These are phyloP conservation scores for Schizosaccharomyces pombe DNA, from an alignment of 805 yeast genomes.

Conservation along the genomic window DNA sequence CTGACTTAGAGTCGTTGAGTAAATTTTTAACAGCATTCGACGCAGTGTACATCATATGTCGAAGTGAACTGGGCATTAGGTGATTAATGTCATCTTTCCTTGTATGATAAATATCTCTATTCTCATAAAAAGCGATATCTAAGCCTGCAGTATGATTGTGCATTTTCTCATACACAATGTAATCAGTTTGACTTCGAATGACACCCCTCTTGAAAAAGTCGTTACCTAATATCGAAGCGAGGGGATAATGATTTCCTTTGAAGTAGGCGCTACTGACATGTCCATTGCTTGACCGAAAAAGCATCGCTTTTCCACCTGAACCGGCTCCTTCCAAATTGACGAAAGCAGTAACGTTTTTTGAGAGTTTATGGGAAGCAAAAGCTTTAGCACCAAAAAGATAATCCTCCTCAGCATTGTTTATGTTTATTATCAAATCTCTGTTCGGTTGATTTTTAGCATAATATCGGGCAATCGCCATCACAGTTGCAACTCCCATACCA, in stretches of 20 bases:
- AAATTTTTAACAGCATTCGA: slow-evolving; percentile 33
- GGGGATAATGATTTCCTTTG: slow-evolving; percentile 38
- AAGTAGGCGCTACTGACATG: slow-evolving; percentile 40
- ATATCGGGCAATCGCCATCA: slow-evolving; percentile 44
- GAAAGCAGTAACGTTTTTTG: slow-evolving; percentile 32
- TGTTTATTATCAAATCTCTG: slow-evolving; percentile 58
- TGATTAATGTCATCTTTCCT: slow-evolving; percentile 41
- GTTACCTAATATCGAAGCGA: slow-evolving; percentile 46
- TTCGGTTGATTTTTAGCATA: slow-evolving; percentile 24
- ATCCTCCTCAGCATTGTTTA: slow-evolving; percentile 78
- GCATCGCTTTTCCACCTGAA: slow-evolving; percentile 63
- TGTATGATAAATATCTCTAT: slow-evolving; percentile 69
- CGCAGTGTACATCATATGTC: slow-evolving; percentile 64
- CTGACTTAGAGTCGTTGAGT: slow-evolving; percentile 19
- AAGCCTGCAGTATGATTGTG: slow-evolving; percentile 43
- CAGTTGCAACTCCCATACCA: slow-evolving; percentile 67
- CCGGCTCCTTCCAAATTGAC: slow-evolving; percentile 86
- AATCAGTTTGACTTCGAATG: slow-evolving; percentile 68
- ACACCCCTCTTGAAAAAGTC: slow-evolving; percentile 58
- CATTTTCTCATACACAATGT: slow-evolving; percentile 35
- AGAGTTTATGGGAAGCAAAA: slow-evolving; percentile 58
- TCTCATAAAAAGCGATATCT: slow-evolving; percentile 74
- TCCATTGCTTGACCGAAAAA: slow-evolving; percentile 39
- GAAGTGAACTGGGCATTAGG: slow-evolving; percentile 41
- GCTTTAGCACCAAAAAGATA: slow-evolving; percentile 67